phyloP scores from a whole-genome alignment of 169 alveolate species.

The Plasmodium gaboni region DNA sequence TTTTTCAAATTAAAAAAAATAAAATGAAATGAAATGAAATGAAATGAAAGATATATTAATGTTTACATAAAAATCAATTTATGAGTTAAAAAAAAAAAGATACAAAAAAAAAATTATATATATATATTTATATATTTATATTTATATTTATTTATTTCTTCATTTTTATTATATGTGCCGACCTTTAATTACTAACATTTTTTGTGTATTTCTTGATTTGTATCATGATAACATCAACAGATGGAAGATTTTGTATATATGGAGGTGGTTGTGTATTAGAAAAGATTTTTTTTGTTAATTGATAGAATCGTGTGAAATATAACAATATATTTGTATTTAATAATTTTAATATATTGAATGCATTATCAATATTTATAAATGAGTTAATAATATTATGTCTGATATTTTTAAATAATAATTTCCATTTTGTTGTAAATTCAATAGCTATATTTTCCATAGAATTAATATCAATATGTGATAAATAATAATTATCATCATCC shows the following conservation, averaged over 20 bases:
- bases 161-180: too few species aligned
- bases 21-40: too few species aligned
- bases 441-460: constrained; percentile 55
- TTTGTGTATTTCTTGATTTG: constrained; percentile 57
- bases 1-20: too few species aligned
- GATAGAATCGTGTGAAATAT: constrained; percentile 53
- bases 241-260: constrained; percentile 38
- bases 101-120: too few species aligned
- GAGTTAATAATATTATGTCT: constrained; percentile 35
- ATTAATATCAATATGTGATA: constrained; percentile 75
- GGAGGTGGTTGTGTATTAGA: constrained; percentile 9
- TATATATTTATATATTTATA: too few species aligned
- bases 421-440: constrained; percentile 49
- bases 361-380: constrained; percentile 42
- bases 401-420: constrained; percentile 18
- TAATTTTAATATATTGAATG: constrained; percentile 30
- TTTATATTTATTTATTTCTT: too few species aligned
- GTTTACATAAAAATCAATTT: too few species aligned
- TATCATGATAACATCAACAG: constrained; percentile 44
- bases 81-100: too few species aligned
- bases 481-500: neutral
- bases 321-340: constrained; percentile 54
- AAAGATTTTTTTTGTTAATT: constrained; percentile 24
- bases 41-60: too few species aligned
- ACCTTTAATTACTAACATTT: neutral